phyloP scores from a whole-genome alignment of 2,329 filamentous ascomycete species.

The Hawksworthiomyces lignivorus region DNA sequence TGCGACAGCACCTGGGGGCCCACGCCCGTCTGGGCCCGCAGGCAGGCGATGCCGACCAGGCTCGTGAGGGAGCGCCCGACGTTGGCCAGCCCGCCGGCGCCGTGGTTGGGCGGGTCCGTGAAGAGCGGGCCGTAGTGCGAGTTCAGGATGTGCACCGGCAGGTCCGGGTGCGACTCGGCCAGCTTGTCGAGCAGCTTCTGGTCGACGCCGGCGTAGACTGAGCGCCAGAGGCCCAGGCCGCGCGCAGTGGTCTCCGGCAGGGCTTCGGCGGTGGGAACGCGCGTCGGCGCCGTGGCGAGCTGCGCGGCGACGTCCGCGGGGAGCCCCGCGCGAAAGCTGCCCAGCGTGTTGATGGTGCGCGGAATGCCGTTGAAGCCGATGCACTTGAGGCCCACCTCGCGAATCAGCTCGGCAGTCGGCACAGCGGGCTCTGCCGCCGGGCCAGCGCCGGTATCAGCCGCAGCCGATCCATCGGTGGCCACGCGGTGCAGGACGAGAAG shows the following conservation, averaged over 20 bases:
- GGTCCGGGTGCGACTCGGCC: slow-evolving; percentile 67
- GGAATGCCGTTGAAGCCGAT: slow-evolving; percentile 75
- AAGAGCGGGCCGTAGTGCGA: slow-evolving; percentile 68
- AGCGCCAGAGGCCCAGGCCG: slow-evolving; percentile 64
- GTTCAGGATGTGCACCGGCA: slow-evolving; percentile 72
- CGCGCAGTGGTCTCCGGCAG: slow-evolving; percentile 47
- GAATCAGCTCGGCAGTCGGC: slow-evolving; percentile 60
- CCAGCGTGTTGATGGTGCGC: slow-evolving; percentile 74
- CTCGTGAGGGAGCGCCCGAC: slow-evolving; percentile 66
- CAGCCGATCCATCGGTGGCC: slow-evolving; percentile 26
- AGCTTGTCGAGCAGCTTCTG: slow-evolving; percentile 64
- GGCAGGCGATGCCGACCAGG: slow-evolving; percentile 64
- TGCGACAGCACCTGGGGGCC: slow-evolving; percentile 76
- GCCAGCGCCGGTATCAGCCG: slow-evolving; percentile 8
- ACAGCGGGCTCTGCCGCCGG: slow-evolving; percentile 22
- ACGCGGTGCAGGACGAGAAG: slow-evolving; percentile 55
- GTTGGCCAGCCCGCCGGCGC: slow-evolving; percentile 36
- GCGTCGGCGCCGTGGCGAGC: slow-evolving; percentile 51
- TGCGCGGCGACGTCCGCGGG: slow-evolving; percentile 44
- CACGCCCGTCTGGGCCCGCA: slow-evolving; percentile 73
- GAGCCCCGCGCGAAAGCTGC: slow-evolving; percentile 41
- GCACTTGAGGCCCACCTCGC: slow-evolving; percentile 51
- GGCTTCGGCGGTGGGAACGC: slow-evolving; percentile 42
- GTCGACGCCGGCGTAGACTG: slow-evolving; percentile 69
- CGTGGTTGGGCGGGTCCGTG: slow-evolving; percentile 51